These are phyloP conservation scores for Annona cherimola DNA, from an alignment of 164 flowering plant species.

Conservation along the genomic window DNA sequence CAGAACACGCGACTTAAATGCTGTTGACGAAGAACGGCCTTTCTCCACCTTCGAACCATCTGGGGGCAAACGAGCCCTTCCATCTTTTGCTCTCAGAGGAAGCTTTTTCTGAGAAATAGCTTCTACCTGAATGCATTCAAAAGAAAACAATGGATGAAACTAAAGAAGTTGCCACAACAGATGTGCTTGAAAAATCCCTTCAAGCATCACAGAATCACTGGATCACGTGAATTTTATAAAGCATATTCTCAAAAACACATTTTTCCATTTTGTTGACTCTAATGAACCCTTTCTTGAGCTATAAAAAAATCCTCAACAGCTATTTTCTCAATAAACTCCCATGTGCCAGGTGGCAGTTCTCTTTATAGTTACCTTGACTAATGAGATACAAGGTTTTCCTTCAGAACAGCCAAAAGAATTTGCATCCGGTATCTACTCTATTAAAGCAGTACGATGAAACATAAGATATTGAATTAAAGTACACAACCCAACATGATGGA, in stretches of 20 bases:
- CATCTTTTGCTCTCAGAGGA: slow-evolving; percentile 35
- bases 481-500: no score
- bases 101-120: slow-evolving; percentile 32
- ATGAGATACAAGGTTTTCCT: no score
- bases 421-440: no score
- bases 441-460: no score
- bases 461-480: no score
- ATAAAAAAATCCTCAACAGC: background rate
- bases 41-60: slow-evolving; percentile 29
- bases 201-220: background rate
- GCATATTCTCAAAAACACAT: background rate
- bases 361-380: no score
- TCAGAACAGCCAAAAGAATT: no score
- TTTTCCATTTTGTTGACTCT: background rate
- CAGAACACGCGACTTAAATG: slow-evolving; percentile 42
- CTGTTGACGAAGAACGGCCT: slow-evolving; percentile 33
- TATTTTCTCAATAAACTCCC: no score
- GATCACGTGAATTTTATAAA: background rate
- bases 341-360: background rate
- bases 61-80: slow-evolving; percentile 16
- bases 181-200: background rate
- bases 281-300: background rate
- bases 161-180: background rate
- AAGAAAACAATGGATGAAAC: background rate
- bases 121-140: slow-evolving; percentile 26